Evolutionary conservation across 2,329 filamentous ascomycete species (phyloP).

Genomic region (Talaromyces sp.): DNA sequence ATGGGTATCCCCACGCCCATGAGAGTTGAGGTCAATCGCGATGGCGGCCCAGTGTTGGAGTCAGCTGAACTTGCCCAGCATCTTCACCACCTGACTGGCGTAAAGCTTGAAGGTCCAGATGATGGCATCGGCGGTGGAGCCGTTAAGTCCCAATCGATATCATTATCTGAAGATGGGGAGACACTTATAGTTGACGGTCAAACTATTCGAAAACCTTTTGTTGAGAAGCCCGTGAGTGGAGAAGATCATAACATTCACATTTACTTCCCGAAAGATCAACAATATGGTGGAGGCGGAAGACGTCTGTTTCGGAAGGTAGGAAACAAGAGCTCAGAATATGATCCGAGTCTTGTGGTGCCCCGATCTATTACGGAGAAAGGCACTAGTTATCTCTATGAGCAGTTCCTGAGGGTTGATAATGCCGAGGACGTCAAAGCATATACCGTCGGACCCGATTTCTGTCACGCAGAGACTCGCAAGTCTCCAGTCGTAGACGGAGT

Average conservation of each 20-base stretch:
- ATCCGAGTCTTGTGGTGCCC: constrained; percentile 71
- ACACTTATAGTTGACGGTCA: constrained; percentile 82
- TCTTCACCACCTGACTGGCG: constrained; percentile 74
- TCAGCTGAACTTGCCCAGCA: constrained; percentile 77
- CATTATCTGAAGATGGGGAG: constrained; percentile 86
- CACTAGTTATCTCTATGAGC: constrained; percentile 92
- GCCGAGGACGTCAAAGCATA: constrained; percentile 98
- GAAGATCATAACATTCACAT: constrained; percentile 99
- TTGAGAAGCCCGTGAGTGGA: constrained; percentile 96
- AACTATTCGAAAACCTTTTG: constrained; percentile 83
- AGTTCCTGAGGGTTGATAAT: constrained; percentile 94
- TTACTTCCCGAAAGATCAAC: constrained; percentile 74
- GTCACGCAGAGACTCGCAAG: constrained; percentile 94
- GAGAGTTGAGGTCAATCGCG: constrained; percentile 84
- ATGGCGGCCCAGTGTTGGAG: constrained; percentile 78
- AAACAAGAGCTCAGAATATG: constrained; percentile 97
- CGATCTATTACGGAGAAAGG: constrained; percentile 75
- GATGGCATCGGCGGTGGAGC: constrained; percentile 62
- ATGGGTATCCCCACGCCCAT: constrained; percentile 86
- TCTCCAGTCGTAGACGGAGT: constrained; percentile 95
- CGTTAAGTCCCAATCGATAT: constrained; percentile 62
- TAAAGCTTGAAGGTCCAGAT: constrained; percentile 67
- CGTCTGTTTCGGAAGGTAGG: constrained; percentile 95
- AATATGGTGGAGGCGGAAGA: constrained; percentile 80
- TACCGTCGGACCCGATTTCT: constrained; percentile 88